Evolutionary conservation across 352 stramenopile genomes (phyloP), one percentile per base, ranked within the genome.

Genomic region (Pythium graminicola): DNA sequence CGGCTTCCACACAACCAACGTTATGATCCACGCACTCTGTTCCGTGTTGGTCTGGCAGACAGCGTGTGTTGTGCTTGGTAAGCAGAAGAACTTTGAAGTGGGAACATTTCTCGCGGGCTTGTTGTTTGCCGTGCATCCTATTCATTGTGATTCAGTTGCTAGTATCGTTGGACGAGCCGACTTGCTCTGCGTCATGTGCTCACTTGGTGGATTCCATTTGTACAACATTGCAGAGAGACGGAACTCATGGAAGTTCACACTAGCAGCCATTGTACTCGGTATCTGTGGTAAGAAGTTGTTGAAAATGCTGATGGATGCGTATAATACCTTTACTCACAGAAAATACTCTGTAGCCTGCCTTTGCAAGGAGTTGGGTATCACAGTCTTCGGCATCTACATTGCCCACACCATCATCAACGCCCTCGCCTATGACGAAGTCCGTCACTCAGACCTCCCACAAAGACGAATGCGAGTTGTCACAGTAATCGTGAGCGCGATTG

Each of bases 151-250:
- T 55, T 81, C 89, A 1, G 67, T 97, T 14, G 85, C 86, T 1
- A 93, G 86, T 49, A 74, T 97, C 31, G 91, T 97, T 9, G 89
- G 90, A 3, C 73, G 91, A 24, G 89, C 87, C 0, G 91, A 97
- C 65, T 61, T 97, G 39, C 62, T 97, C 6, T 91, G 76, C 23
- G 86, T 83, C 1, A 47, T 76, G 9, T 70, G 95, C 32, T 76
- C 76, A 5, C 39, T 96, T 2, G 19, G 57, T 19, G 75, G 77
- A 0, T 83, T 96, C 28, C 50, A 81, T n/a, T 33, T 54, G 6
- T 91, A 95, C 62, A 50, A 58, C 14, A 23, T 20, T 8, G 74
- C 70, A 1, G 58, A 54, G 20, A 40, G 16, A 16, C 22, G 16
- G 1, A 4, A 22, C 2, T 63, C 35, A 20, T 51, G 40, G 57